phyloP scores from a whole-genome alignment of 176 grass and related monocot genomes.

The Cenchrus purpureus region DNA sequence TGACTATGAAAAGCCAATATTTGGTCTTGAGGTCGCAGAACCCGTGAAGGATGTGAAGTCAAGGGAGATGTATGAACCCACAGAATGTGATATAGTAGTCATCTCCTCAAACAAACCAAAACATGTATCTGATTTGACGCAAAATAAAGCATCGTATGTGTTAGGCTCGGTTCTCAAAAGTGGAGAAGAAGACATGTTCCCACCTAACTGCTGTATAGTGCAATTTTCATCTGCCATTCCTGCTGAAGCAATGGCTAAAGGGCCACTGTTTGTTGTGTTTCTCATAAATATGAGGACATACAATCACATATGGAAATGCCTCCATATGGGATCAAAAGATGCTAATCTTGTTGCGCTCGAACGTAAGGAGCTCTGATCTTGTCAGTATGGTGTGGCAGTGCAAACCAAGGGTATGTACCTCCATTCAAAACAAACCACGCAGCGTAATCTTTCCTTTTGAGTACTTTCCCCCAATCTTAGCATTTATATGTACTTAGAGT shows the following conservation, averaged over 20 bases:
- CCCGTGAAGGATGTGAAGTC: background rate
- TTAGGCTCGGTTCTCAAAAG: conserved; percentile 27
- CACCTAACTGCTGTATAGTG: conserved; percentile 21
- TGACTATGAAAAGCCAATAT: background rate
- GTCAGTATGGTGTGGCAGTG: conserved; percentile 15
- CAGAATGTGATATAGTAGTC: conserved; percentile 48
- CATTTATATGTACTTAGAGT: background rate
- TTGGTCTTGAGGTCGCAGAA: conserved; percentile 20
- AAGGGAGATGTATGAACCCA: conserved; percentile 41
- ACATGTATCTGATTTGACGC: conserved; percentile 30
- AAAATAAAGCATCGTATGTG: conserved; percentile 13
- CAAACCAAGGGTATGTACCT: conserved; percentile 30
- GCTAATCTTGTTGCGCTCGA: background rate
- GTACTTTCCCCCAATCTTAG: background rate
- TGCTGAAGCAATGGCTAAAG: background rate
- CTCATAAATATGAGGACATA: conserved; percentile 54
- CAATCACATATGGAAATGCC: conserved; percentile 38
- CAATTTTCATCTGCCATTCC: conserved; percentile 20
- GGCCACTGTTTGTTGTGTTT: conserved; percentile 44
- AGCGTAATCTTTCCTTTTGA: background rate
- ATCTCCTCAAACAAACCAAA: conserved; percentile 33
- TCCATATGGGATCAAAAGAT: conserved; percentile 7
- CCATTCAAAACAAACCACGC: background rate
- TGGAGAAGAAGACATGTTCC: conserved; percentile 27
- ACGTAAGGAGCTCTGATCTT: background rate